Base-by-base conservation (phyloP, 345 rosid genomes). In the Atalantia buxifolia region DNA sequence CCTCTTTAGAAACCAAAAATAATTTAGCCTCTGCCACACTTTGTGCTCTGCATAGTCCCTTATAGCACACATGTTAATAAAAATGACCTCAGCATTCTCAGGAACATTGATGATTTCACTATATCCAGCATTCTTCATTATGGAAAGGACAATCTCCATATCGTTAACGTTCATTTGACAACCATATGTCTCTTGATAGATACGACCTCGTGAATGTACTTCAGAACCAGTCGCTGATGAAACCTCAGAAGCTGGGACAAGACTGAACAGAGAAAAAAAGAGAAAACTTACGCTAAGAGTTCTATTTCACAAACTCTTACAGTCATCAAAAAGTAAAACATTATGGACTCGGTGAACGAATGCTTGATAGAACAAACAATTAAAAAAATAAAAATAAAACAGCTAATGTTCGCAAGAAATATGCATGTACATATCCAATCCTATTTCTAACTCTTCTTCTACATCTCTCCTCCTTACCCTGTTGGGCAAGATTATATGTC, bases 21-120 rank as follows among this genome's bases (percentile, higher is more conserved):
- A 92, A 85, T 96, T 93, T 69, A 96, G 97, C 75, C 98, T 88
- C 84, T 96, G 98, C 99, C 99, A 93, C 10, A 93, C 98, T 80
- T 87, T 93, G 69, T 93, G 99, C 76, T 96, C 99, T 0, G 97
- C 97, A 74, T 93, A 92, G 79, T 95, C 99, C 69, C 98, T 83
- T 66, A 95, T 95, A 14, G 98, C 97, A 72, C 97, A 95, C 8
- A 97, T 96, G 84, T 93, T 93, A 64, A 96, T 80, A 76, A 96
- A 92, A 65, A 96, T 96, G 67, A 92, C 84, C 84, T 96, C 99
- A 0, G 98, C 99, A 76, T 87, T 90, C 88, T 96, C 97, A 0
- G 98, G 98, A 63, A 76, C 90, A 12, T 85, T 80, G 27, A 92
- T 96, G 38, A 89, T 33, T 79, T 96, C 97, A 77, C 80, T 81